These are phyloP conservation scores for Cryptosporidium ubiquitum DNA, from an alignment of 169 alveolate genomes.

Conservation along the genomic window DNA sequence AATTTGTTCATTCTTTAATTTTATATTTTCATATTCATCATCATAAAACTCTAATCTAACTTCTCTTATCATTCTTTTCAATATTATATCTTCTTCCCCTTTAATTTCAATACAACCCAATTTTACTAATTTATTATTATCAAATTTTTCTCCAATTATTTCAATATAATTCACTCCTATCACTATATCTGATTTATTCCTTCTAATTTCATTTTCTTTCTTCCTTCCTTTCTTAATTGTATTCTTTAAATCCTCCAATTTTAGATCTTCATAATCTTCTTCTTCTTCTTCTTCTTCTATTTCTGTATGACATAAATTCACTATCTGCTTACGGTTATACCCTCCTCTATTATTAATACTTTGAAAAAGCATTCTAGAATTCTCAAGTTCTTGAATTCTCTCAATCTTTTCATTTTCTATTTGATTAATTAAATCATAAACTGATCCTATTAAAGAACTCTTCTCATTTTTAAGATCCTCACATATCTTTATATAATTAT, in stretches of 20 bases:
- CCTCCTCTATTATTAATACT: background rate
- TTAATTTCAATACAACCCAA: constrained; percentile 11
- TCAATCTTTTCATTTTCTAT: constrained; percentile 67
- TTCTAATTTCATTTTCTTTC: background rate
- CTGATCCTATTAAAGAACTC: constrained; percentile 41
- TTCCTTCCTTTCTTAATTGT: background rate
- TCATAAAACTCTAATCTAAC: background rate
- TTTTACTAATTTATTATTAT: background rate
- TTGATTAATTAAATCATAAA: constrained; percentile 72
- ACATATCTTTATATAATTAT: constrained; percentile 9
- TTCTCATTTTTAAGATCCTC: constrained; percentile 47
- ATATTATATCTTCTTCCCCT: background rate
- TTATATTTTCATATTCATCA: constrained; percentile 12
- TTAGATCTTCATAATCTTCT: constrained; percentile 24
- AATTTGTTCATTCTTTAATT: constrained; percentile 22
- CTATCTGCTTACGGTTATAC: background rate
- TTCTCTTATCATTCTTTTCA: background rate
- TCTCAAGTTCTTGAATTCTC: constrained; percentile 67
- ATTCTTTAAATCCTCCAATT: constrained; percentile 49
- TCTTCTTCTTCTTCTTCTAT: background rate
- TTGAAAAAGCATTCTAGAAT: constrained; percentile 60
- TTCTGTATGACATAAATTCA: background rate
- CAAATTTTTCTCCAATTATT: background rate
- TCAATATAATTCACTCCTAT: background rate
- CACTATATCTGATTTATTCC: background rate